A percentile compares a stretch with the other conserved stretches of the same genome.
Evolutionary conservation across 2,329 filamentous ascomycete species (phyloP).

Genomic region (Paraphaeosphaeria minitans): DNA sequence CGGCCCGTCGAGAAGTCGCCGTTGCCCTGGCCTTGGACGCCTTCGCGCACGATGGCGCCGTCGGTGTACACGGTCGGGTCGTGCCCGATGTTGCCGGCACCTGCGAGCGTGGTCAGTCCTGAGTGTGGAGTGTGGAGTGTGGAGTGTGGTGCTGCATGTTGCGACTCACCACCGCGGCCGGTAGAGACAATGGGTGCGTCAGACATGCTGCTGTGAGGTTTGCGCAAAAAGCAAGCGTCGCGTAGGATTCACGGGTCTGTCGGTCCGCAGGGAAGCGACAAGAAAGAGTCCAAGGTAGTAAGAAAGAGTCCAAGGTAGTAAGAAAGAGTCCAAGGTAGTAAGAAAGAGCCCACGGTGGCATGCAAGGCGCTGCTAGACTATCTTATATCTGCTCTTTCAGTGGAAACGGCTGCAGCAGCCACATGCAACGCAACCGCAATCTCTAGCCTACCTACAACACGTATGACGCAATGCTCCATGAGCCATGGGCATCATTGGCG

Average conservation of each 20-base stretch:
- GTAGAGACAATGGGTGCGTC: conserved; percentile 56
- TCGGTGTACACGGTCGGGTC: conserved; percentile 47
- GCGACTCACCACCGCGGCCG: conserved; percentile 60
- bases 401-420: conserved; percentile 19
- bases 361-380: conserved; percentile 8
- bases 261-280: not conserved
- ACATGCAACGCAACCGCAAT: conserved; percentile 13
- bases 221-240: conserved; percentile 17
- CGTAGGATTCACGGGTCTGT: conserved; percentile 17
- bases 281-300: conserved; percentile 11
- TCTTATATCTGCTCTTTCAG: conserved; percentile 43
- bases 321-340: conserved; percentile 11
- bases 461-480: conserved; percentile 34
- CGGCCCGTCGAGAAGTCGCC: conserved; percentile 50
- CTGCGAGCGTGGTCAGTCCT: conserved; percentile 15
- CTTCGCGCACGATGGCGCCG: conserved; percentile 54
- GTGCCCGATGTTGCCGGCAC: not conserved
- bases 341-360: conserved; percentile 8
- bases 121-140: too few species aligned
- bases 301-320: conserved; percentile 11
- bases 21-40: conserved; percentile 44
- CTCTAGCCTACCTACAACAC: too few species aligned
- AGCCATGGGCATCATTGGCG: conserved; percentile 28
- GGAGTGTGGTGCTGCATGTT: not conserved
- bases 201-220: conserved; percentile 30